Percentiles rank a stretch among this genome's conserved stretches.
Evolutionary conservation across 1,139 yeast species (phyloP).

Genomic region (Citeromyces hawaiiensis): DNA sequence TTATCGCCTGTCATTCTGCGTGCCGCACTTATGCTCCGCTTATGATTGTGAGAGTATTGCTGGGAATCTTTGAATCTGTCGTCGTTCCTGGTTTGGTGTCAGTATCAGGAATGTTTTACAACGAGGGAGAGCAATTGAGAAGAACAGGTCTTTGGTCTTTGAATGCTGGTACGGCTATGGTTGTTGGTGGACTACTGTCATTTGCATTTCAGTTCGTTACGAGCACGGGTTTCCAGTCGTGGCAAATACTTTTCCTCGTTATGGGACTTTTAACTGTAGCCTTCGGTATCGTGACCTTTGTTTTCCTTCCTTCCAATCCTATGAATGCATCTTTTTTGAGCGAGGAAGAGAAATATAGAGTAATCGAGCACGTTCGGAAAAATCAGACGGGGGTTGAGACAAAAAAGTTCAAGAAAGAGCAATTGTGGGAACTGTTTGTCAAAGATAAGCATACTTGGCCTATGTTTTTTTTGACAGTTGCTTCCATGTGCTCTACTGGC

Average conservation of each 20-base stretch:
- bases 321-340: slow-evolving; percentile 12
- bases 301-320: slow-evolving; percentile 12
- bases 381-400: slow-evolving; percentile 27
- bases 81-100: slow-evolving; percentile 37
- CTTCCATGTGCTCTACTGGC: slow-evolving; percentile 5
- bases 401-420: slow-evolving; percentile 20
- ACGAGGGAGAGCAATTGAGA: slow-evolving; percentile 30
- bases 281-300: slow-evolving; percentile 9
- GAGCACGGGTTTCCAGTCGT: slow-evolving; percentile 9
- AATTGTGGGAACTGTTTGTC: slow-evolving; percentile 21
- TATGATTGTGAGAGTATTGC: slow-evolving; percentile 25
- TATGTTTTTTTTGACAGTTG: slow-evolving; percentile 12
- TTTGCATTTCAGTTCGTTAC: slow-evolving; percentile 17
- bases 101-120: slow-evolving; percentile 38
- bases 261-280: slow-evolving; percentile 13
- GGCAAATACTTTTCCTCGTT: slow-evolving; percentile 14
- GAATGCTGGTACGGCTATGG: slow-evolving; percentile 28
- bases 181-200: slow-evolving; percentile 11
- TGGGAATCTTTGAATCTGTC: slow-evolving; percentile 34
- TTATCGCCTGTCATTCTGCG: slow-evolving; percentile 19
- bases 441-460: slow-evolving; percentile 20
- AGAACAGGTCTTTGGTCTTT: slow-evolving; percentile 48
- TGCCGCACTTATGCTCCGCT: slow-evolving; percentile 23
- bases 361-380: slow-evolving; percentile 15
- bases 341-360: slow-evolving; percentile 14